Evolutionary conservation across 129 eudicot species (phyloP).

Genomic region (Rutidosis leptorrhynchoides): DNA sequence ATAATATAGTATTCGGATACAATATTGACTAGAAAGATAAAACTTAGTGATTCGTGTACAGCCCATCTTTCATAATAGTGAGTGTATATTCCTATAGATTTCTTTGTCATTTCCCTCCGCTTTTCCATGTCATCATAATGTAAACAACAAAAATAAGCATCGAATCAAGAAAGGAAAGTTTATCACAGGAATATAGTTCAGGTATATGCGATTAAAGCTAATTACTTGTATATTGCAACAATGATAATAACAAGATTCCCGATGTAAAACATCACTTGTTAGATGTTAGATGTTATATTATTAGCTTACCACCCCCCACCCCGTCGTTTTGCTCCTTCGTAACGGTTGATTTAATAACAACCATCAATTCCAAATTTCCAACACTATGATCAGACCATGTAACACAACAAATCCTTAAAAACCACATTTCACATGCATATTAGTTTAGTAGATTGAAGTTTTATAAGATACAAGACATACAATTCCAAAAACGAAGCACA

Average conservation of each 20-base stretch:
- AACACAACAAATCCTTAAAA: constrained; percentile 83
- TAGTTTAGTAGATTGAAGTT: no score
- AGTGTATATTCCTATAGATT: constrained; percentile 89
- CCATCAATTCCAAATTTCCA: constrained; percentile 97
- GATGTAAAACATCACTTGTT: constrained; percentile 3
- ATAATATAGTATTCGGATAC: neutral
- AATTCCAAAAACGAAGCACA: neutral
- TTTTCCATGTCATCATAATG: constrained; percentile 92
- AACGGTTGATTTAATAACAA: constrained; percentile 91
- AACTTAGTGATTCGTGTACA: constrained; percentile 79
- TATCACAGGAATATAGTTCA: neutral
- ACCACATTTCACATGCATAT: no score
- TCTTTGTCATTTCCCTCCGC: constrained; percentile 96
- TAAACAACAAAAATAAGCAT: constrained; percentile 25
- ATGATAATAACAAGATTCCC: neutral
- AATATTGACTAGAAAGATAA: constrained; percentile 5
- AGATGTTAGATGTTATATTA: constrained; percentile 12
- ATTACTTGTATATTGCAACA: constrained; percentile 11
- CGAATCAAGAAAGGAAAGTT: neutral
- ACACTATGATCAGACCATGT: constrained; percentile 98
- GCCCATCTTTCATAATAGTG: constrained; percentile 99
- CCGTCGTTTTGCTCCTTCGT: constrained; percentile 88
- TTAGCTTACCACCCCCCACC: constrained; percentile 78
- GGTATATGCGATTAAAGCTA: constrained; percentile 15
- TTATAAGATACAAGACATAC: neutral